Evolutionary conservation across 208 protist genomes (phyloP).

Genomic region (Trypanosoma caninum): DNA sequence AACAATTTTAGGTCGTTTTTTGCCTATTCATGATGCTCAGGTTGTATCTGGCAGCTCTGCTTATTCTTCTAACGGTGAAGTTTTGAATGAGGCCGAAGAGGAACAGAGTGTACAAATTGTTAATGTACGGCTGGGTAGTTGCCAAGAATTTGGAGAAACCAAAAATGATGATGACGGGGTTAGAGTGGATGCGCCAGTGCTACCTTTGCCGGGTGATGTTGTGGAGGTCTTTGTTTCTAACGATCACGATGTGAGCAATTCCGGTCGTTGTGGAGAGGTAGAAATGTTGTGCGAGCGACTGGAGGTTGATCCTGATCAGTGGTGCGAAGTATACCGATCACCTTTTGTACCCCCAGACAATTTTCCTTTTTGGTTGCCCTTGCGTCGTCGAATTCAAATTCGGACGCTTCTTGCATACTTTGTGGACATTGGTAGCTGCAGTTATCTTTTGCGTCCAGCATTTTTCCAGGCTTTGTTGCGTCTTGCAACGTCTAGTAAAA

Average conservation of each 20-base stretch:
- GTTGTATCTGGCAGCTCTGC: conserved; percentile 4
- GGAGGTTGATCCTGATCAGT: conserved; percentile 36
- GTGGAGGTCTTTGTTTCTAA: conserved; percentile 81
- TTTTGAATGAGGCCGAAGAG: not conserved
- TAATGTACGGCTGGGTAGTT: conserved; percentile 11
- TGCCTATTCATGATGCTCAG: conserved; percentile 15
- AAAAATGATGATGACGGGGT: too few relatives aligned
- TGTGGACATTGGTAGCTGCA: conserved; percentile 78
- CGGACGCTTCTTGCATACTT: conserved; percentile 66
- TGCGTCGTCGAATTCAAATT: conserved; percentile 54
- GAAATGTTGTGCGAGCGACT: conserved; percentile 54
- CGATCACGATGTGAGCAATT: conserved; percentile 27
- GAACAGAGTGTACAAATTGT: conserved; percentile 20
- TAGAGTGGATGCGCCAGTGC: too few relatives aligned
- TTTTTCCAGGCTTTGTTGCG: conserved; percentile 76
- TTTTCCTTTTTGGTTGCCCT: conserved; percentile 82
- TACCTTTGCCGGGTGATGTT: conserved; percentile 50
- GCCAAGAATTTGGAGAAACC: not conserved
- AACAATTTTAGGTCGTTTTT: conserved; percentile 22
- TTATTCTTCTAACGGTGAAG: not conserved
- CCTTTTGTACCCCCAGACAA: conserved; percentile 74
- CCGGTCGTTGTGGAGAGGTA: conserved; percentile 25
- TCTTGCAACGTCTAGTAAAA: conserved; percentile 33
- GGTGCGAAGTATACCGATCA: conserved; percentile 69
- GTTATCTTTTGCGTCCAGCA: conserved; percentile 65